Conservation (phyloP, 2,329 filamentous ascomycete species). For the Hymenoscyphus infarciens region DNA sequence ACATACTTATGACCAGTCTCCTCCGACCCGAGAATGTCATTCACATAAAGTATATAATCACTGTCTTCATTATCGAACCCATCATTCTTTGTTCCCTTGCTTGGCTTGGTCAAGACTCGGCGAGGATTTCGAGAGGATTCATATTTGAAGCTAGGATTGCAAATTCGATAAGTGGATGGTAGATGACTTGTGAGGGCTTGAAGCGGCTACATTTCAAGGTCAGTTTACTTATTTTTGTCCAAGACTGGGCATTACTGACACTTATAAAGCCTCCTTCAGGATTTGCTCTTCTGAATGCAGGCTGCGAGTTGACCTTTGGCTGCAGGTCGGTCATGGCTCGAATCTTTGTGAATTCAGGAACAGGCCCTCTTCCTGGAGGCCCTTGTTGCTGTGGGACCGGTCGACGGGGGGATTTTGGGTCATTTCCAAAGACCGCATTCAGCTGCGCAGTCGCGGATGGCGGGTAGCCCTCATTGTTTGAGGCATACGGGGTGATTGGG, state of each 20-base stretch:
- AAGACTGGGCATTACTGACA: conserved; percentile 50
- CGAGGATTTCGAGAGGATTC: conserved; percentile 96
- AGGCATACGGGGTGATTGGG: conserved; percentile 66
- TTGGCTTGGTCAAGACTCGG: conserved; percentile 93
- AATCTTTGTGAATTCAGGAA: conserved; percentile 85
- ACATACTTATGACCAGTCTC: conserved; percentile 93
- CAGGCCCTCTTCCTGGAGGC: conserved; percentile 57
- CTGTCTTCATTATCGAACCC: conserved; percentile 99
- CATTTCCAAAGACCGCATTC: conserved; percentile 59
- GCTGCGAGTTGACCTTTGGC: conserved; percentile 81
- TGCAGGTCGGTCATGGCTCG: conserved; percentile 69
- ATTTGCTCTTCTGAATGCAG: conserved; percentile 86
- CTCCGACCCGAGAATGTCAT: conserved; percentile 96
- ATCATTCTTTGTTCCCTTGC: conserved; percentile 98
- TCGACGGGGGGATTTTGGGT: conserved; percentile 56
- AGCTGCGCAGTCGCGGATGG: conserved; percentile 66
- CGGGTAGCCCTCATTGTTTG: conserved; percentile 68
- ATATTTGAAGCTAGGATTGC: conserved; percentile 97
- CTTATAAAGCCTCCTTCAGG: conserved; percentile 98
- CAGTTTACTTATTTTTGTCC: neutral
- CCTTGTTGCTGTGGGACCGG: conserved; percentile 46
- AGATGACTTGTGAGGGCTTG: conserved; percentile 93
- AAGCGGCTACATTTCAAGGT: conserved; percentile 60
- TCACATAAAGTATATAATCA: conserved; percentile 98
- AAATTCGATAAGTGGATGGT: conserved; percentile 94